Evolutionary conservation across 2,329 filamentous ascomycete species (phyloP).

Genomic region (Claviceps paspali): DNA sequence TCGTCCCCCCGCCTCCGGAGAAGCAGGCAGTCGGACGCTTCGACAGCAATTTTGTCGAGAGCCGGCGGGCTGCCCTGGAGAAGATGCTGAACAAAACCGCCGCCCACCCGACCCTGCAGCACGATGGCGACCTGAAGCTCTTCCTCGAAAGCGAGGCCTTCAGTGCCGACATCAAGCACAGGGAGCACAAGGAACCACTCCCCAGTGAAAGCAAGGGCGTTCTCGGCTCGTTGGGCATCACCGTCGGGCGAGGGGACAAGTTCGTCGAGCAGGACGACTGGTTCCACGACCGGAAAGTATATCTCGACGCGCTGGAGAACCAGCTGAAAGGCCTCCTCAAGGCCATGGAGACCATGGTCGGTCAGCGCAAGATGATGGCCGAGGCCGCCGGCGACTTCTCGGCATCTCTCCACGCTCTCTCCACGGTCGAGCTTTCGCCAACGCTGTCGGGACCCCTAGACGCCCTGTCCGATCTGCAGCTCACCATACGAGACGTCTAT

Average conservation of each 20-base stretch:
- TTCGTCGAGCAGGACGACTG: slow-evolving; percentile 98
- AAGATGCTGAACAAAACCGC: slow-evolving; percentile 97
- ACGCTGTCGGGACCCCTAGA: slow-evolving; percentile 79
- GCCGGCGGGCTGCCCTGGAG: slow-evolving; percentile 76
- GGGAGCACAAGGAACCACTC: slow-evolving; percentile 77
- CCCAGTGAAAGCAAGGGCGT: slow-evolving; percentile 86
- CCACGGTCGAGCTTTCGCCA: slow-evolving; percentile 82
- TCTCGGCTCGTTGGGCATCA: slow-evolving; percentile 70
- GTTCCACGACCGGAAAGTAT: slow-evolving; percentile 94
- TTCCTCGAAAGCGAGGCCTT: slow-evolving; percentile 95
- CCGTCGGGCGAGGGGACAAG: slow-evolving; percentile 62
- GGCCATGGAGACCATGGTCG: slow-evolving; percentile 83
- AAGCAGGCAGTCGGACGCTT: slow-evolving; percentile 96
- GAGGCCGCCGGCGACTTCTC: slow-evolving; percentile 92
- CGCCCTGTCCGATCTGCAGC: slow-evolving; percentile 80
- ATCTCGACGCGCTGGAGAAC: slow-evolving; percentile 83
- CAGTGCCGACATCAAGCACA: slow-evolving; percentile 94
- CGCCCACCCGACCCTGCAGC: slow-evolving; percentile 75
- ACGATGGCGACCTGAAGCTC: slow-evolving; percentile 86
- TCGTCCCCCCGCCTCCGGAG: slow-evolving; percentile 90
- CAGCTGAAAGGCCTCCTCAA: slow-evolving; percentile 85
- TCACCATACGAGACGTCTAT: slow-evolving; percentile 88
- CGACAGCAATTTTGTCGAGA: slow-evolving; percentile 92
- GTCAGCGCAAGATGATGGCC: slow-evolving; percentile 81
- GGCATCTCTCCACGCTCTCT: slow-evolving; percentile 78